These are phyloP conservation scores for Neocucurbitaria cava DNA, from an alignment of 2,329 filamentous ascomycete species.

Conservation along the genomic window DNA sequence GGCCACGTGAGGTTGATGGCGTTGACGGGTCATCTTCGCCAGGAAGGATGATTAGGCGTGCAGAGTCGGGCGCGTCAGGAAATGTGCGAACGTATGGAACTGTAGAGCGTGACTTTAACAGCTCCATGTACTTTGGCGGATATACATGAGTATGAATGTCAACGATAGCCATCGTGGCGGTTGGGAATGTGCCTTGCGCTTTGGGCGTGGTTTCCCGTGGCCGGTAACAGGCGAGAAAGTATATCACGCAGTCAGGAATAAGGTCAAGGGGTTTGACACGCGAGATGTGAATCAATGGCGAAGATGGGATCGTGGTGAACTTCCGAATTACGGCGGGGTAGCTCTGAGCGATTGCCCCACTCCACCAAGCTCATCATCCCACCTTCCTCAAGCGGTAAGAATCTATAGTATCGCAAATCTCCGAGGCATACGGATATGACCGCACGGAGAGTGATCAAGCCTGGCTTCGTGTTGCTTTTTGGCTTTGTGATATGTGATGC, in stretches of 20 bases:
- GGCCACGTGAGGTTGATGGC: slow-evolving; percentile 66
- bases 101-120: slow-evolving; percentile 62
- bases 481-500: not conserved
- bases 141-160: slow-evolving; percentile 71
- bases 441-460: not conserved
- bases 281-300: not conserved
- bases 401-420: slow-evolving; percentile 15
- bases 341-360: slow-evolving; percentile 28
- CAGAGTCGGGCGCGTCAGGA: slow-evolving; percentile 57
- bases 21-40: slow-evolving; percentile 62
- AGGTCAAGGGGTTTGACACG: not conserved
- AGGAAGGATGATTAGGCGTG: slow-evolving; percentile 72
- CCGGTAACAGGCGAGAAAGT: not conserved
- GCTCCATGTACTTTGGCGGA: slow-evolving; percentile 64
- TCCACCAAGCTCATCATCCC: slow-evolving; percentile 31
- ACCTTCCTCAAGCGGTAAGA: slow-evolving; percentile 39
- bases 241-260: not conserved
- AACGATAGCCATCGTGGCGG: slow-evolving; percentile 53
- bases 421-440: slow-evolving; percentile 20
- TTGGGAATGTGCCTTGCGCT: not conserved
- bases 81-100: slow-evolving; percentile 78
- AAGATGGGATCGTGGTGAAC: slow-evolving; percentile 12
- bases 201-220: not conserved
- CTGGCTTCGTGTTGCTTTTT: not conserved
- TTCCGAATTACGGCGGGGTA: slow-evolving; percentile 29